These are phyloP conservation scores for Rhodocollybia butyracea DNA, from an alignment of 768 basidiomycete genomes.

Conservation along the genomic window DNA sequence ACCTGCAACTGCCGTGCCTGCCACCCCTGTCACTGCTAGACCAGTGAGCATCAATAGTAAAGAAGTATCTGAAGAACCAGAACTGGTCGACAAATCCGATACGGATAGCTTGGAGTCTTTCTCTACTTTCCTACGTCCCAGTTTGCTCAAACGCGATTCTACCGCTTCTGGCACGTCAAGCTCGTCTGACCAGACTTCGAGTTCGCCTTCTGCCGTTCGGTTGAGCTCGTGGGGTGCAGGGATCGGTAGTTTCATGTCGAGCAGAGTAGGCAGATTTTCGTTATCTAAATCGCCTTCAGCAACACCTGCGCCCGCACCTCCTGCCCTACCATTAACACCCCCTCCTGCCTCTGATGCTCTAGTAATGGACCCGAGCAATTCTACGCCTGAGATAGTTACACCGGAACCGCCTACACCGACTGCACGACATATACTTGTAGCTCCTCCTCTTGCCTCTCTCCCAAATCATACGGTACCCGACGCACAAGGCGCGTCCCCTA, in stretches of 20 bases:
- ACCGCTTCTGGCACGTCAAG: not conserved
- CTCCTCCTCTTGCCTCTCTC: not conserved
- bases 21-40: not conserved
- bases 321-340: slow-evolving; percentile 14
- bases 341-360: slow-evolving; percentile 10
- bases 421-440: not conserved
- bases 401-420: slow-evolving; percentile 7
- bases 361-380: not conserved
- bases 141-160: not conserved
- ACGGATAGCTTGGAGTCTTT: not conserved
- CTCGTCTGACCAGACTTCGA: not conserved
- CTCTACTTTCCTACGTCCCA: not conserved
- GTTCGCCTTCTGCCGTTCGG: not conserved
- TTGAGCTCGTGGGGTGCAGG: slow-evolving; percentile 8
- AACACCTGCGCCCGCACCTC: slow-evolving; percentile 2
- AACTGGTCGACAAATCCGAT: slow-evolving; percentile 11
- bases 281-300: slow-evolving; percentile 3
- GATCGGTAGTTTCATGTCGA: slow-evolving; percentile 10
- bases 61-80: slow-evolving; percentile 2
- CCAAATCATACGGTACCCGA: not conserved
- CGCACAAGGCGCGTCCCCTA: not conserved
- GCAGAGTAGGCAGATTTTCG: slow-evolving; percentile 9
- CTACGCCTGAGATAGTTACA: not conserved
- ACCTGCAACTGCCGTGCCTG: slow-evolving; percentile 5
- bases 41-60: not conserved